Conservation (phyloP, 805 yeast genomes). For the Jamesozyma hellenica region DNA sequence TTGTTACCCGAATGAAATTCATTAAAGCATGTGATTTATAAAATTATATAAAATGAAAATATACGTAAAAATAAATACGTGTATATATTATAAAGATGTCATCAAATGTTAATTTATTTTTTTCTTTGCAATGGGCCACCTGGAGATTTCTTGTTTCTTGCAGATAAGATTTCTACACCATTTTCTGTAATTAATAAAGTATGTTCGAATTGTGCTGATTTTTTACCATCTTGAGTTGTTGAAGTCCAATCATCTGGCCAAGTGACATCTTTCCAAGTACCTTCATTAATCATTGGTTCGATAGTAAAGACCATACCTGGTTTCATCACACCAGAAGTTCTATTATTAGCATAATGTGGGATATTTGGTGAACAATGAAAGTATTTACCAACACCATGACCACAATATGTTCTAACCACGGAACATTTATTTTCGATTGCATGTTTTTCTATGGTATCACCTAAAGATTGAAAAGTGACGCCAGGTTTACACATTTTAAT, state of each 20-base stretch:
- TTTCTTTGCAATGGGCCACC: slow-evolving; percentile 73
- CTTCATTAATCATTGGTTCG: slow-evolving; percentile 92
- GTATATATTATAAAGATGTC: no score
- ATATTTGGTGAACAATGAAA: slow-evolving; percentile 91
- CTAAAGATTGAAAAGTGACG: slow-evolving; percentile 71
- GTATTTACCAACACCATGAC: slow-evolving; percentile 80
- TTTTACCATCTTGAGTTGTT: slow-evolving; percentile 78
- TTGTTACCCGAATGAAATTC: no score
- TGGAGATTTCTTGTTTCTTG: slow-evolving; percentile 69
- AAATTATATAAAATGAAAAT: no score
- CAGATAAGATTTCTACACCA: slow-evolving; percentile 85
- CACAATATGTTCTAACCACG: slow-evolving; percentile 84
- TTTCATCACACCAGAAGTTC: slow-evolving; percentile 85
- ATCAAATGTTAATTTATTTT: no score
- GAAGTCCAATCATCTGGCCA: slow-evolving; percentile 99
- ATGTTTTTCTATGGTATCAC: slow-evolving; percentile 78
- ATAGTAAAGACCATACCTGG: slow-evolving; percentile 96
- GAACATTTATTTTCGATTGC: slow-evolving; percentile 71
- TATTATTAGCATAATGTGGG: slow-evolving; percentile 90
- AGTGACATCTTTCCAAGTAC: slow-evolving; percentile 63
- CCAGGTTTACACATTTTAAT: slow-evolving; percentile 88
- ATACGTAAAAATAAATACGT: not conserved
- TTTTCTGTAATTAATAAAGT: slow-evolving; percentile 85
- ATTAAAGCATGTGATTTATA: no score
- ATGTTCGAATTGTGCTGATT: slow-evolving; percentile 93